These are phyloP conservation scores for Eimeria maxima DNA, from an alignment of 169 alveolate species.

Conservation along the genomic window DNA sequence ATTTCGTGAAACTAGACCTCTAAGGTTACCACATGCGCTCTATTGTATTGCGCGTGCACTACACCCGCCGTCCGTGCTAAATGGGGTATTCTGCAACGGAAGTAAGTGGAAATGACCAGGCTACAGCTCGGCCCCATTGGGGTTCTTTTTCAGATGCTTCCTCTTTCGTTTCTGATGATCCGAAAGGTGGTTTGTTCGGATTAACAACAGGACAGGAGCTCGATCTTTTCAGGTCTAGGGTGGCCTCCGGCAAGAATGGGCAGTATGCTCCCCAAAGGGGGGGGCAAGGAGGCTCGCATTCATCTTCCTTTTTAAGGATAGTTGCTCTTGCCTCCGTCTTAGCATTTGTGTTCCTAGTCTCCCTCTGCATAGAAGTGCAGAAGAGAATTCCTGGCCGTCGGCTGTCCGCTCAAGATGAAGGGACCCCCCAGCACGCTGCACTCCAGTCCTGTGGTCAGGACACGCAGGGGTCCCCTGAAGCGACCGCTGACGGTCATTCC, in stretches of 20 bases:
- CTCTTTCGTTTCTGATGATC: not conserved
- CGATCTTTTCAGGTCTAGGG: not conserved
- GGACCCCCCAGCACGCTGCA: not conserved
- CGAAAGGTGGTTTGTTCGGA: not conserved
- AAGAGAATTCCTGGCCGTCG: not conserved
- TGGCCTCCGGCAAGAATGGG: not conserved
- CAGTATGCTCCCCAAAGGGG: not conserved
- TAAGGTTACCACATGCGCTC: too few relatives aligned
- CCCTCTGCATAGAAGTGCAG: not conserved
- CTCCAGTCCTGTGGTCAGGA: not conserved
- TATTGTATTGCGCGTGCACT: too few relatives aligned
- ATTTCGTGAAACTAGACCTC: too few relatives aligned
- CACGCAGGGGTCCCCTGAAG: not conserved
- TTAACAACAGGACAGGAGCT: not conserved
- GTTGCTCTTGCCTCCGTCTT: not conserved
- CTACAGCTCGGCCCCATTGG: not conserved
- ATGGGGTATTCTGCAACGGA: slow-evolving; percentile 3
- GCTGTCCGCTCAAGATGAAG: not conserved
- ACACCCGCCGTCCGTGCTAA: not conserved
- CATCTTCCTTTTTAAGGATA: not conserved
- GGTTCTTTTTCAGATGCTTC: not conserved
- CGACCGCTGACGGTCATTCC: too few relatives aligned
- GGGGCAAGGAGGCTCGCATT: not conserved
- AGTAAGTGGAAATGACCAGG: slow-evolving; percentile 12
- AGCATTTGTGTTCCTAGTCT: not conserved